These are phyloP conservation scores for Leccinum proliferum DNA, from an alignment of 1,284 basidiomycete species.

Conservation along the genomic window DNA sequence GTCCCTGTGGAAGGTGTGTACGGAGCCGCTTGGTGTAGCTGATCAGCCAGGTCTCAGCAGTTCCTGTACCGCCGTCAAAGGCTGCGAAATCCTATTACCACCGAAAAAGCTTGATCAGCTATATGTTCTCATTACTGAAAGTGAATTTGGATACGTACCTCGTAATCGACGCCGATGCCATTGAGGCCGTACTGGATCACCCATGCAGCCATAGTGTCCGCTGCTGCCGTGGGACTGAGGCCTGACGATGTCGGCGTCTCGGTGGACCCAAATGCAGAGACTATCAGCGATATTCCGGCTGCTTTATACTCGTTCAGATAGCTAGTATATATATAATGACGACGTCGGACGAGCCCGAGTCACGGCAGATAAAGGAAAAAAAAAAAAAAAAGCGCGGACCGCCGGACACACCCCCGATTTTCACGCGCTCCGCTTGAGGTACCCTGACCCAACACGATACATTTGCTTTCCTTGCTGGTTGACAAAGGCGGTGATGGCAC, in stretches of 20 bases:
- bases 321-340: constrained; percentile 14
- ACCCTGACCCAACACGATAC: constrained; percentile 64
- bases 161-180: constrained; percentile 57
- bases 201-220: constrained; percentile 45
- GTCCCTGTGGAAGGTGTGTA: constrained; percentile 31
- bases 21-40: constrained; percentile 38
- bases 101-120: not conserved
- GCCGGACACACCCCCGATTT: too few species aligned
- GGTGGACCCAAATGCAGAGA: constrained; percentile 48
- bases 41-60: constrained; percentile 39
- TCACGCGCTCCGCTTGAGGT: too few species aligned
- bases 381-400: too few species aligned
- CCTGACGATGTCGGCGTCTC: constrained; percentile 40
- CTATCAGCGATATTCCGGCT: constrained; percentile 53
- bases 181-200: constrained; percentile 46
- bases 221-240: constrained; percentile 35
- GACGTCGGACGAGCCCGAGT: too few species aligned
- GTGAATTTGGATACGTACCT: constrained; percentile 25
- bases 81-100: constrained; percentile 40
- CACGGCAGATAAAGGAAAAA: too few species aligned
- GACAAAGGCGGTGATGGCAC: constrained; percentile 69
- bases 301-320: constrained; percentile 45
- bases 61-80: constrained; percentile 36
- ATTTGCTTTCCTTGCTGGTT: constrained; percentile 72
- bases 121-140: not conserved